Base-by-base conservation (phyloP, 345 rosid genomes). In the Bruguiera sexangula region DNA sequence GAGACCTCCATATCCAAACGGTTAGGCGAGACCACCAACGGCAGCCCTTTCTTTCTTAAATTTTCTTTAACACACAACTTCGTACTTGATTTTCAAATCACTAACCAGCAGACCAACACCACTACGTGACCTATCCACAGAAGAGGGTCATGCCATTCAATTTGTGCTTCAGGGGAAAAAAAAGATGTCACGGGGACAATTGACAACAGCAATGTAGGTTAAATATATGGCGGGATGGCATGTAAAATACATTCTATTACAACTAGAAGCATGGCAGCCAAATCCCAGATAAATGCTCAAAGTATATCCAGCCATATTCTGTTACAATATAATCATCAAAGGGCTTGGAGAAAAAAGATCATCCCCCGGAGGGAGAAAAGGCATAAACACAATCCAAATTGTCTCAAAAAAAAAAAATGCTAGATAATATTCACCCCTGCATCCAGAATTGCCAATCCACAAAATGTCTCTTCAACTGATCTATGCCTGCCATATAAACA, bases 341-440 rank as follows among this genome's bases (percentile, higher is more conserved):
- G 39, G 66, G 69, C 76, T 75, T 71, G 69, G 21, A 37, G 29
- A 52, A 16, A 31, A 72, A 56, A 37, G 34, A 48, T 66, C 73
- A 64, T 65, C 13, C 64, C 34, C 63, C 5, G 60, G 34, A 39
- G 29, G 36, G 20, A 56, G 71, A 56, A 74, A 69, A 36, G 13
- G 21, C 55, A 72, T 58, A 60, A 64, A 59, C 66, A 68, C 77
- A 77, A 72, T 60, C 66, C 75, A 65, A 66, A 56, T 69, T 31
- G 72, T 73, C 69, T 31, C 56, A 16, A 53, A 59, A 27, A 5
- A 39, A 10, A 13, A 43, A 43, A 43, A 43, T 62, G 67, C 73
- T 78, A 76, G 89, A 83, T 80, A 83, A 86, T 78, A 83, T 78
- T 82, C 83, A 78, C 80, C 84, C 87, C 50, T 82, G 85, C 87